Base-by-base conservation (phyloP, 768 basidiomycete species). In the Leccinum uliginosum region DNA sequence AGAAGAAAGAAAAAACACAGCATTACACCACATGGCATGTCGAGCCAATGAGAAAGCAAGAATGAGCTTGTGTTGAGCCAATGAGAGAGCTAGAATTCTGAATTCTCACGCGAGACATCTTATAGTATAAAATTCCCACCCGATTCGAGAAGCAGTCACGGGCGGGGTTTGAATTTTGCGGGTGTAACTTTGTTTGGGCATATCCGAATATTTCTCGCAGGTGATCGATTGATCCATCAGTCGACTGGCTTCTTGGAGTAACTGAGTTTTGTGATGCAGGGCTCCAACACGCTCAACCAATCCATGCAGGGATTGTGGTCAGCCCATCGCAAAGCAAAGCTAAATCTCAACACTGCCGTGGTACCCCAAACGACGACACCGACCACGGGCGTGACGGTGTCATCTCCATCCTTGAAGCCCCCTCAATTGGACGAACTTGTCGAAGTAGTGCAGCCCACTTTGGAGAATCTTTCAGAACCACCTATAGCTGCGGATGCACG, bases 231-330 rank as follows among this genome's bases (percentile, higher is more conserved):
- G n/a, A n/a, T n/a, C n/a, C n/a, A n/a, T n/a, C n/a, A n/a, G n/a
- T n/a, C n/a, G n/a, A n/a, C n/a, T n/a, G n/a, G 30, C 30, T 1
- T 5, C 30, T 30, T 30, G 30, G n/a, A 40, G 38, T n/a, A 24
- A 46, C 45, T 11, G 14, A 8, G 45, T 43, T 6, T 43, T 43
- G n/a, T 43, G 40, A 43, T 43, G 40, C 67, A 90, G 87, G 84
- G 81, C 53, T 79, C 86, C 56, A 91, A 91, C 74, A 71, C 80
- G 17, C 76, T 92, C 63, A 92, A 92, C 71, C 77, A 79, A 55
- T 88, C 87, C 23, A 88, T 90, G 84, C 89, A 89, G 70, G 84
- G 82, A 23, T 77, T 89, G 19, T 92, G 90, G 90, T 82, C 85
- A 1, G 77, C 73, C 11, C 87, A 91, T 54, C 75, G 85, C 40